These are phyloP conservation scores for Dryas octopetala DNA, from an alignment of 306 rosid species.

Conservation along the genomic window DNA sequence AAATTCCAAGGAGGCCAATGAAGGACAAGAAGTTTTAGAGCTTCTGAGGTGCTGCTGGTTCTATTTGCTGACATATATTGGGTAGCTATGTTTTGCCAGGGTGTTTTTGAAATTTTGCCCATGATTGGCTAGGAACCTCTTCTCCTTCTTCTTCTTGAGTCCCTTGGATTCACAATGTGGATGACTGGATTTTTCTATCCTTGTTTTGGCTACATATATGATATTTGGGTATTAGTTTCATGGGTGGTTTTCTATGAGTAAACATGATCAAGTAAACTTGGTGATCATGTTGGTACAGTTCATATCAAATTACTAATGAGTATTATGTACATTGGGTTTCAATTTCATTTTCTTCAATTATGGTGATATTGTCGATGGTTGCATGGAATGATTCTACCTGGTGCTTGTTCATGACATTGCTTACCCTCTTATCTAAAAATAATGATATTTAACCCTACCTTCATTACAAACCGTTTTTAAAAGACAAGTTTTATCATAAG, in stretches of 20 bases:
- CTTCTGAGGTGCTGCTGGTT: not conserved
- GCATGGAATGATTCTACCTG: not conserved
- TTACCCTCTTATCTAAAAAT: no score
- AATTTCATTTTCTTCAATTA: not conserved
- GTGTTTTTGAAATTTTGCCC: slow-evolving; percentile 28
- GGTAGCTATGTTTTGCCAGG: slow-evolving; percentile 18
- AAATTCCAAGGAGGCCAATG: slow-evolving; percentile 68
- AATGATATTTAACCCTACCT: no score
- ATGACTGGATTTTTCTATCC: not conserved
- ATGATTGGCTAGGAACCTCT: slow-evolving; percentile 39
- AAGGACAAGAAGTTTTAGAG: slow-evolving; percentile 56
- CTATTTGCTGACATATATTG: slow-evolving; percentile 20
- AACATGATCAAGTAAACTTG: not conserved
- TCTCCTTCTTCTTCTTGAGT: slow-evolving; percentile 18
- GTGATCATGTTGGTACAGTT: slow-evolving; percentile 4
- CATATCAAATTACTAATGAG: not conserved
- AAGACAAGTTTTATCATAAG: no score
- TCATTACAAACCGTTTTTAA: no score
- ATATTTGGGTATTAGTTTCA: not conserved
- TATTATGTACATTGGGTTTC: slow-evolving; percentile 9
- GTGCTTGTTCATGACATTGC: not conserved
- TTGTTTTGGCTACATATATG: not conserved
- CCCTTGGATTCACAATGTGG: slow-evolving; percentile 32
- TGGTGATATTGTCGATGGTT: not conserved
- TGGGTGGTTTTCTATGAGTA: not conserved